These are phyloP conservation scores for Podaxis sp. DNA, from an alignment of 768 basidiomycete genomes.

Conservation along the genomic window DNA sequence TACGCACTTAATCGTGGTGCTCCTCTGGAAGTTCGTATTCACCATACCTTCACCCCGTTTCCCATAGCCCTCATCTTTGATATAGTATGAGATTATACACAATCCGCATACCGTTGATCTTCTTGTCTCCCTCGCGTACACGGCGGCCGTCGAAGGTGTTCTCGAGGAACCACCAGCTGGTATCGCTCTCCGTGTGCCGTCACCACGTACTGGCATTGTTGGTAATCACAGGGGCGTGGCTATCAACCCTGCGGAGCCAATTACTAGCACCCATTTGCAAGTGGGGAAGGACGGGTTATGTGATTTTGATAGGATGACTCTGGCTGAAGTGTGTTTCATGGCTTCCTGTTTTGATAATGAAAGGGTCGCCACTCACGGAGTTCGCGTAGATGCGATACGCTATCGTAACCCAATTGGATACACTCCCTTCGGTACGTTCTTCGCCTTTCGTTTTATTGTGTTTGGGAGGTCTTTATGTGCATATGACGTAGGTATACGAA, in stretches of 20 bases:
- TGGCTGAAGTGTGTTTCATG: conserved; percentile 30
- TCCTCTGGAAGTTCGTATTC: conserved; percentile 54
- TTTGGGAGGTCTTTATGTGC: not conserved
- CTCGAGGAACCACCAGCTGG: conserved; percentile 61
- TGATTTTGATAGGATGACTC: conserved; percentile 50
- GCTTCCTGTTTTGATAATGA: not conserved
- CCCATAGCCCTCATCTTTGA: not conserved
- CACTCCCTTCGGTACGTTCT: conserved; percentile 45
- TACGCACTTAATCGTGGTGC: conserved; percentile 63
- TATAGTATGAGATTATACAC: conserved; percentile 66
- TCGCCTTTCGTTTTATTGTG: not conserved
- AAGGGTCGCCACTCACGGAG: not conserved
- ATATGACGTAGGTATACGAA: conserved; percentile 39
- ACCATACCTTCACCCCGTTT: conserved; percentile 2
- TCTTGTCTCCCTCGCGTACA: conserved; percentile 61
- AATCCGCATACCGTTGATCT: conserved; percentile 67
- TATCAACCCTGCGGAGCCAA: not conserved
- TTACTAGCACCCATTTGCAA: conserved; percentile 8
- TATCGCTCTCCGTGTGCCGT: conserved; percentile 54
- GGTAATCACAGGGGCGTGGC: not conserved
- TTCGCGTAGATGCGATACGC: conserved; percentile 42
- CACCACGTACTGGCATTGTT: conserved; percentile 25
- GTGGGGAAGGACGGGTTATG: conserved; percentile 37
- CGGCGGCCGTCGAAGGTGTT: conserved; percentile 49
- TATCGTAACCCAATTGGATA: conserved; percentile 42